These are phyloP conservation scores for Pelargonium cotyledonis DNA, from an alignment of 441 rosid species.

Conservation along the genomic window DNA sequence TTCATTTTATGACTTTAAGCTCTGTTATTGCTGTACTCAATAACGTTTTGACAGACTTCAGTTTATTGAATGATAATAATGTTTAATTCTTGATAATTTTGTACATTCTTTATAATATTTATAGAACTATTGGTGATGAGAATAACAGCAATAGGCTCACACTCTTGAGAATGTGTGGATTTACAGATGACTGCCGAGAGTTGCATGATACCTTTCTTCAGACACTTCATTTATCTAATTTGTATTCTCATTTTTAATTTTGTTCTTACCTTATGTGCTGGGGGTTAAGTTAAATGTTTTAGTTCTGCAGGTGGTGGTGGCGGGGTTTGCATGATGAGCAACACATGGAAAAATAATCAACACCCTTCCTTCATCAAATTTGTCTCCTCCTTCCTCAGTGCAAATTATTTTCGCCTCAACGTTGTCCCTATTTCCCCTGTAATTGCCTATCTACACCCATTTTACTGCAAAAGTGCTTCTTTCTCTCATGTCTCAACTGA, in stretches of 20 bases:
- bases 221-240: no score
- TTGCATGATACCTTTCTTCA: not conserved
- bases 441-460: slow-evolving; percentile 9
- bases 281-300: not conserved
- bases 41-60: not conserved
- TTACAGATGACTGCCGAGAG: not conserved
- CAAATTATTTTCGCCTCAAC: slow-evolving; percentile 76
- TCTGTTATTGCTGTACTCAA: no score
- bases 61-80: not conserved
- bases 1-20: no score
- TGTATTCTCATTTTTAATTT: no score
- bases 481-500: not conserved
- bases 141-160: not conserved
- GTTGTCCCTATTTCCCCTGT: slow-evolving; percentile 73
- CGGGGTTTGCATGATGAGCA: slow-evolving; percentile 88
- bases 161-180: slow-evolving; percentile 2
- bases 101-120: no score
- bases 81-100: not conserved
- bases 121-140: not conserved
- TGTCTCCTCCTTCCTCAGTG: slow-evolving; percentile 55
- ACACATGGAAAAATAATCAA: slow-evolving; percentile 64
- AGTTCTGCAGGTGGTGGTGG: slow-evolving; percentile 24
- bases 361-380: slow-evolving; percentile 59
- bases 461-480: not conserved
- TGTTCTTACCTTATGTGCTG: not conserved